phyloP scores from a whole-genome alignment of 257 asterid species.

The Solanum sitiens region DNA sequence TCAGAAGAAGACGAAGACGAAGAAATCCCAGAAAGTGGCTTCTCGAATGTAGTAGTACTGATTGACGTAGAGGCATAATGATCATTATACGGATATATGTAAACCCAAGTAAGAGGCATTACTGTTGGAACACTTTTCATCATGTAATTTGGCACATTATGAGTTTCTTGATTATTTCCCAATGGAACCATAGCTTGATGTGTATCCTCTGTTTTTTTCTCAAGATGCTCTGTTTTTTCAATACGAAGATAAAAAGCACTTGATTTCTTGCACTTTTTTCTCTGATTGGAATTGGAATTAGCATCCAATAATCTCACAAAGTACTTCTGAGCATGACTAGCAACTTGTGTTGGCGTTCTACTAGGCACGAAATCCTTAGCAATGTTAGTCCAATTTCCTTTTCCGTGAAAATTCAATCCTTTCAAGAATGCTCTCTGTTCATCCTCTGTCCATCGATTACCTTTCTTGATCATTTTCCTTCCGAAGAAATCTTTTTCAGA shows the following conservation, averaged over 20 bases:
- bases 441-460: not conserved
- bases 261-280: not conserved
- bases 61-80: not conserved
- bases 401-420: not conserved
- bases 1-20: no score
- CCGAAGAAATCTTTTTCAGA: no score
- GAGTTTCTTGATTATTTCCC: no score
- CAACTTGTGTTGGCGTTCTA: not conserved
- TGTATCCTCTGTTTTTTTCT: not conserved
- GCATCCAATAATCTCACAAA: not conserved
- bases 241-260: not conserved
- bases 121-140: no score
- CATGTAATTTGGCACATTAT: no score
- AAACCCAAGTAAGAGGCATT: no score
- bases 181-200: no score
- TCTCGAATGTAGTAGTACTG: no score
- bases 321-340: not conserved
- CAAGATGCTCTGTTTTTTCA: no score
- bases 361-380: not conserved
- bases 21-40: no score
- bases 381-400: not conserved
- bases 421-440: not conserved
- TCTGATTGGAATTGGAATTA: not conserved
- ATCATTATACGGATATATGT: no score
- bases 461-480: no score